Evolutionary conservation across 192 early-diverging fungal species (phyloP).

Genomic region (Entophlyctis luteolus): DNA sequence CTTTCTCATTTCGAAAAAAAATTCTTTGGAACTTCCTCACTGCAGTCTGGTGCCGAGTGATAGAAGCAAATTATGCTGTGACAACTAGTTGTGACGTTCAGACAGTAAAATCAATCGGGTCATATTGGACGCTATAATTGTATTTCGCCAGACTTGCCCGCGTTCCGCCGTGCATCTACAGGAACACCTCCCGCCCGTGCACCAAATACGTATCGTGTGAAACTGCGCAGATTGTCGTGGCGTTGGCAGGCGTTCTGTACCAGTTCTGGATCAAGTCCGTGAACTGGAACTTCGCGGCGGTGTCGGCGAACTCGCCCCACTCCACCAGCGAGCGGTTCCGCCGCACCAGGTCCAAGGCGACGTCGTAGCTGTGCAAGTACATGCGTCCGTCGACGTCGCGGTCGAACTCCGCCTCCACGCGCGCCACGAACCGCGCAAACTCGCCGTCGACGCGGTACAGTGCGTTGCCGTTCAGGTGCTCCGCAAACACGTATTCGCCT

Average conservation of each 20-base stretch:
- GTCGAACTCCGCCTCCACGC: constrained; percentile 11
- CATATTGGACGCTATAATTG: no score
- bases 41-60: no score
- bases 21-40: no score
- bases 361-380: constrained; percentile 31
- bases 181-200: constrained; percentile 37
- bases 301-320: constrained; percentile 27
- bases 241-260: constrained; percentile 37
- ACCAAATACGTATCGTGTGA: constrained; percentile 30
- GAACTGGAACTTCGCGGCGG: constrained; percentile 24
- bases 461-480: constrained; percentile 39
- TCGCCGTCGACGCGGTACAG: constrained; percentile 29
- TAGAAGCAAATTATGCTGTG: no score
- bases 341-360: constrained; percentile 29
- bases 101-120: no score
- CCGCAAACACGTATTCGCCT: constrained; percentile 23
- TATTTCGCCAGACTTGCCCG: no score
- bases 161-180: no score
- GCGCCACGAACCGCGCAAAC: constrained; percentile 18
- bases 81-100: no score
- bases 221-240: constrained; percentile 20
- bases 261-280: constrained; percentile 36
- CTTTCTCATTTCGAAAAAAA: no score
- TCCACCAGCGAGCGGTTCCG: constrained; percentile 23
- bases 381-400: not conserved